Evolutionary conservation across 164 flowering plant species (phyloP).

Genomic region (Kingdonia uniflora): DNA sequence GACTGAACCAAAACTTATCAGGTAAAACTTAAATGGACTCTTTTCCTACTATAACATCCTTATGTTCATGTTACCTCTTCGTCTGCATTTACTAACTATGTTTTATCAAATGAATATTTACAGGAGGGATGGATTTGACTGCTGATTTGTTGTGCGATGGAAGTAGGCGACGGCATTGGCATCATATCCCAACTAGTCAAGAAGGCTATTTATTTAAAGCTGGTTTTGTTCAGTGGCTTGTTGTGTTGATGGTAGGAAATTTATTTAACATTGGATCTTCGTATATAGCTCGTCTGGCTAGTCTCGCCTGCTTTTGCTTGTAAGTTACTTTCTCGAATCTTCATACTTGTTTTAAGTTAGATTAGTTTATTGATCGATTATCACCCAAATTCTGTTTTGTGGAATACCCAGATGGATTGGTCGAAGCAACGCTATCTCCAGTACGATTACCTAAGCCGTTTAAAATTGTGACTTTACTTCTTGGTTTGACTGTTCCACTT

Average conservation of each 20-base stretch:
- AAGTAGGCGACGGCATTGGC: too few relatives aligned
- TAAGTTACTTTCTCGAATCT: conserved; percentile 27
- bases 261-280: conserved; percentile 70
- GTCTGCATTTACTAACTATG: too few relatives aligned
- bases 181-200: too few relatives aligned
- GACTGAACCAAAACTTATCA: too few relatives aligned
- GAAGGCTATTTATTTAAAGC: conserved; percentile 92
- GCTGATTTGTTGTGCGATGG: too few relatives aligned
- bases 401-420: conserved; percentile 69
- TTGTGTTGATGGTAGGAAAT: conserved; percentile 52
- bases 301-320: conserved; percentile 86
- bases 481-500: conserved; percentile 58
- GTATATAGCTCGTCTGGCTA: conserved; percentile 82
- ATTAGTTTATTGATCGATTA: not conserved
- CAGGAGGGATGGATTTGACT: too few relatives aligned
- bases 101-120: too few relatives aligned
- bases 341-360: not conserved
- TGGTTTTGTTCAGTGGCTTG: conserved; percentile 81
- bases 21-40: too few relatives aligned
- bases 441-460: conserved; percentile 69
- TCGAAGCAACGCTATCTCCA: conserved; percentile 90
- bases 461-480: conserved; percentile 59
- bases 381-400: conserved; percentile 10
- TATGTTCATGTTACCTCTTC: too few relatives aligned
- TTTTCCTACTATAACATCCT: too few relatives aligned